Percentiles rank a stretch among this genome's conserved stretches.
phyloP scores from a whole-genome alignment of 2,329 filamentous ascomycete species.

The Geosmithia putterillii region DNA sequence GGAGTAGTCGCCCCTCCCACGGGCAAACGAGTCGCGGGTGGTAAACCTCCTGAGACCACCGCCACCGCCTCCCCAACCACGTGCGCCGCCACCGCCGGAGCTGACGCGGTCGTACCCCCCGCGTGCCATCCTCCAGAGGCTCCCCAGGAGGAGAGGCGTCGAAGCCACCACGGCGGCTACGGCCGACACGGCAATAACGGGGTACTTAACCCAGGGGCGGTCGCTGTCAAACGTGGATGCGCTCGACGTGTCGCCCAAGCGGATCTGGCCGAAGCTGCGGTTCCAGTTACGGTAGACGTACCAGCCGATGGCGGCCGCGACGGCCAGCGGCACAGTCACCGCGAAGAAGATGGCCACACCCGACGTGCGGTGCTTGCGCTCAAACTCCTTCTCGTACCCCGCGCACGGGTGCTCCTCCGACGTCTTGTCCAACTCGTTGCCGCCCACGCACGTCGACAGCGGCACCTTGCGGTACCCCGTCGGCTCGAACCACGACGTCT shows the following conservation, averaged over 20 bases:
- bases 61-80: constrained; percentile 41
- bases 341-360: constrained; percentile 76
- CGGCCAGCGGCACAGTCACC: constrained; percentile 60
- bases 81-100: constrained; percentile 23
- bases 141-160: constrained; percentile 58
- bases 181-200: constrained; percentile 61
- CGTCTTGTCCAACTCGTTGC: constrained; percentile 60
- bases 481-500: constrained; percentile 68
- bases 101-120: constrained; percentile 39
- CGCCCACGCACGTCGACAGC: constrained; percentile 73
- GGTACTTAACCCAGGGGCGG: constrained; percentile 68
- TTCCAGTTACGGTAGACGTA: constrained; percentile 79
- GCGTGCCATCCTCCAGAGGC: constrained; percentile 55
- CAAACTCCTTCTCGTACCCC: constrained; percentile 71
- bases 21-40: constrained; percentile 77
- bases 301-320: constrained; percentile 65
- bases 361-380: constrained; percentile 55
- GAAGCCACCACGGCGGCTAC: constrained; percentile 45
- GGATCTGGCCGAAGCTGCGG: constrained; percentile 83
- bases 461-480: constrained; percentile 86
- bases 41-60: constrained; percentile 63
- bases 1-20: constrained; percentile 77
- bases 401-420: constrained; percentile 47
- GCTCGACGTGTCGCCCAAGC: constrained; percentile 59
- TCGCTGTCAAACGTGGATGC: constrained; percentile 48